phyloP scores from a whole-genome alignment of 768 basidiomycete species.

The Lactarius pseudohatsudake region DNA sequence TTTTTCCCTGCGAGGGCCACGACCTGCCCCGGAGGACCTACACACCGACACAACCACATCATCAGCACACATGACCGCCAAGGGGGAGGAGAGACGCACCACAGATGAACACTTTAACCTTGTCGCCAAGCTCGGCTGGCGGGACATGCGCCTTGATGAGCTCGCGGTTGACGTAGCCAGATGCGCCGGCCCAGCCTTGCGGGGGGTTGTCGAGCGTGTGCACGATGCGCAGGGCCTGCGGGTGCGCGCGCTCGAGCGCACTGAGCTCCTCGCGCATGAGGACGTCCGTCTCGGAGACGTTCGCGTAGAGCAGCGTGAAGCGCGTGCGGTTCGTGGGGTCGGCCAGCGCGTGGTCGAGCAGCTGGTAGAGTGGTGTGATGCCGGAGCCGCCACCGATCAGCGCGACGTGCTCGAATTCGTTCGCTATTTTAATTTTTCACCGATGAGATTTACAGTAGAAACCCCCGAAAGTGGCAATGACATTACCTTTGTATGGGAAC shows the following conservation, averaged over 20 bases:
- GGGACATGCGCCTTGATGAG: constrained; percentile 74
- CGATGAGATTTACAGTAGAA: no score
- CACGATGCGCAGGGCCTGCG: constrained; percentile 73
- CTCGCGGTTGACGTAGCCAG: constrained; percentile 73
- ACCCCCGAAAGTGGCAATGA: background rate
- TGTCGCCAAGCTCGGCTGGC: constrained; percentile 61
- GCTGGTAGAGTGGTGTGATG: constrained; percentile 85
- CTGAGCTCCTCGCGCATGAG: constrained; percentile 81
- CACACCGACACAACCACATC: background rate
- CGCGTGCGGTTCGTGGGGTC: constrained; percentile 87
- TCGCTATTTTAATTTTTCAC: constrained; percentile 44
- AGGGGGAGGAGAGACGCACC: constrained; percentile 47
- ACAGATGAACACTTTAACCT: constrained; percentile 88
- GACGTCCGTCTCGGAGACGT: constrained; percentile 88
- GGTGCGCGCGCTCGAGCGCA: constrained; percentile 62
- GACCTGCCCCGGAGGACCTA: constrained; percentile 88
- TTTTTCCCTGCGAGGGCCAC: constrained; percentile 87
- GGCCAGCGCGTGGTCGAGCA: constrained; percentile 70
- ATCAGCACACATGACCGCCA: background rate
- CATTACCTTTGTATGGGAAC: constrained; percentile 76
- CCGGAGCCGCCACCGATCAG: constrained; percentile 94
- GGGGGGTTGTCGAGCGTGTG: constrained; percentile 83
- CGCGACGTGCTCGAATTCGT: constrained; percentile 82
- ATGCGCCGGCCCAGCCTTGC: constrained; percentile 65
- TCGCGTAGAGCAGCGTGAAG: constrained; percentile 90